These are phyloP conservation scores for Lablab purpureus DNA, from an alignment of 306 rosid genomes.

Conservation along the genomic window DNA sequence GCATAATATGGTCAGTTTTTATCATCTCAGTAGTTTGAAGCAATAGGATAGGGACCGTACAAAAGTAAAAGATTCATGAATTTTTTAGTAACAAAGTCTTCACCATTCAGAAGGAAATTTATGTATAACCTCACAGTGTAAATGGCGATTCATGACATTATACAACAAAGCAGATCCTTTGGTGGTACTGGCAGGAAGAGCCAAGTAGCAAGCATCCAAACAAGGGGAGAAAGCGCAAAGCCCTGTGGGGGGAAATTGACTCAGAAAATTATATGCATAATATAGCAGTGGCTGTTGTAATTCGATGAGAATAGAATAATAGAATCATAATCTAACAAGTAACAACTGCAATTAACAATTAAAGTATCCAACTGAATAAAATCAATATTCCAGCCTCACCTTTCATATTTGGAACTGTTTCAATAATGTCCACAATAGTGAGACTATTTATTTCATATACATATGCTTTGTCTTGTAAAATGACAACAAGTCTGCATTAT, in stretches of 20 bases:
- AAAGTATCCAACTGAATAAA: conserved; percentile 42
- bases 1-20: conserved; percentile 10
- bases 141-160: conserved; percentile 82
- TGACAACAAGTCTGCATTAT: conserved; percentile 84
- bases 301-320: conserved; percentile 4
- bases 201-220: conserved; percentile 86
- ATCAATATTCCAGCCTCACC: conserved; percentile 61
- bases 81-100: conserved; percentile 25
- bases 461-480: conserved; percentile 89
- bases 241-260: conserved; percentile 57
- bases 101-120: conserved; percentile 35
- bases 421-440: conserved; percentile 83
- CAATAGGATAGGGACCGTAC: conserved; percentile 27
- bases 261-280: conserved; percentile 23
- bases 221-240: conserved; percentile 87
- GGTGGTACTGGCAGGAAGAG: conserved; percentile 88
- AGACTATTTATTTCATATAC: conserved; percentile 83
- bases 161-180: conserved; percentile 88
- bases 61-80: conserved; percentile 26
- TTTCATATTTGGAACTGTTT: conserved; percentile 81
- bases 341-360: conserved; percentile 9
- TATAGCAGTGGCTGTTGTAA: background rate
- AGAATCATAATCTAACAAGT: conserved; percentile 17
- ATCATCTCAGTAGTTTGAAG: conserved; percentile 37
- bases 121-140: conserved; percentile 89